phyloP scores from a whole-genome alignment of 2,329 filamentous ascomycete genomes.

The Sporothrix euskadiensis region DNA sequence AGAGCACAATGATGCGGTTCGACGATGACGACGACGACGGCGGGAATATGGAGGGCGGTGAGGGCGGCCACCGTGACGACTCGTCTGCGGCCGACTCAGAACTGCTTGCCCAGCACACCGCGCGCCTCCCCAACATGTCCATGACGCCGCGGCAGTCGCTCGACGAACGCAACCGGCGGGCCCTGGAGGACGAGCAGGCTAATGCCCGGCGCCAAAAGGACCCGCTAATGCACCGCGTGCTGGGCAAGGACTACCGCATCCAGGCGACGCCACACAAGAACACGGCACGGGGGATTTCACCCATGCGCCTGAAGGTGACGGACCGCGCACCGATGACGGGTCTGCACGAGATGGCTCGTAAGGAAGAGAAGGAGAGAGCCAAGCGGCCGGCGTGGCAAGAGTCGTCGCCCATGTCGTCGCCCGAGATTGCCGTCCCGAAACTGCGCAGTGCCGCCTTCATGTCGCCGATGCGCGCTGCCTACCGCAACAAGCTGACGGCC shows the following conservation, averaged over 20 bases:
- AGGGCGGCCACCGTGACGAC: constrained; percentile 39
- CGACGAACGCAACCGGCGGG: constrained; percentile 51
- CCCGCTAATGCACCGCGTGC: constrained; percentile 82
- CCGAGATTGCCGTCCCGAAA: constrained; percentile 77
- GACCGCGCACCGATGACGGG: constrained; percentile 33
- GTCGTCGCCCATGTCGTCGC: constrained; percentile 65
- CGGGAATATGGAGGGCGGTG: constrained; percentile 38
- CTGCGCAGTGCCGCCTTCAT: constrained; percentile 83
- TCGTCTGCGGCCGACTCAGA: constrained; percentile 46
- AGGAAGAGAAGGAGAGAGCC: constrained; percentile 17
- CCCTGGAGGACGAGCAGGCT: constrained; percentile 33
- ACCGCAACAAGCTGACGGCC: constrained; percentile 46
- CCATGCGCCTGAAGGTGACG: constrained; percentile 46
- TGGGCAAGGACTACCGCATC: constrained; percentile 93
- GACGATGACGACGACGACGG: constrained; percentile 40
- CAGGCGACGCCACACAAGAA: constrained; percentile 82
- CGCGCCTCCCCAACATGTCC: constrained; percentile 61
- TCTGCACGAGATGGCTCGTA: constrained; percentile 30
- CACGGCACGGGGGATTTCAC: constrained; percentile 46
- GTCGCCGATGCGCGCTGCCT: constrained; percentile 60
- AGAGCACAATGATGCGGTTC: constrained; percentile 37
- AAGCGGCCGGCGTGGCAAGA: constrained; percentile 48
- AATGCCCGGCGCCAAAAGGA: constrained; percentile 56
- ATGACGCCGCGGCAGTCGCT: constrained; percentile 62
- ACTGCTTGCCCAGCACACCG: constrained; percentile 54